Base-by-base conservation (phyloP, 2,329 filamentous ascomycete species). In the Fusarium sp. region DNA sequence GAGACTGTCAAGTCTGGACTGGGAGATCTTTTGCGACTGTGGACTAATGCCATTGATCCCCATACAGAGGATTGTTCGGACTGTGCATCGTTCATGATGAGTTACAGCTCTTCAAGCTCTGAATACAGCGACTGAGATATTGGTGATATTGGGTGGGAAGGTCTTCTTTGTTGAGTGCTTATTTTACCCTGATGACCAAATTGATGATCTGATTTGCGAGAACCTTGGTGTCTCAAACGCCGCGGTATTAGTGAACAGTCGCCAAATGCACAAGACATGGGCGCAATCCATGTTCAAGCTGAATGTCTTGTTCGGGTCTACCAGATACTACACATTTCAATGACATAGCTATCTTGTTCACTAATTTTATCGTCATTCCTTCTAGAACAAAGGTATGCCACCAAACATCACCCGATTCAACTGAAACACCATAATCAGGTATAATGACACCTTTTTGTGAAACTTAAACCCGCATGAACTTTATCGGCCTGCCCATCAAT, bases 21-120 rank as follows among this genome's bases (percentile, higher is more conserved):
- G 2, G 35, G 39, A 1, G 18, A 44, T 14, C 41, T 67, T 14
- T 7, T 67, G 5, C 29, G 16, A 9, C 11, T 54, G 10, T 67
- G 64, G 64, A 67, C 64, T 3, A 67, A 54, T 23, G 63, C 63
- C 7, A 4, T 62, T 18, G 64, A 67, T 29, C 31, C 61, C 9
- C 37, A 39, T 9, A 14, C 38, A 7, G 49, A 58, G 10, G 49
- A 59, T 4, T 16, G 14, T 1, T 55, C 48, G 11, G 44, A 35
- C n/a, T 27, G 37, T 29, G 14, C 12, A 10, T 19, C 39, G 6
- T 29, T 35, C 7, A 10, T 37, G 39, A 58, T 25, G n/a, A 11
- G 29, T 2, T 46, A 23, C 9, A 41, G 39, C 31, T 25, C 45
- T 25, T 55, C 25, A 1, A 39, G 39, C 18, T 39, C 61, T 21